Percentiles rank a stretch among this genome's conserved stretches.
Evolutionary conservation across 2,329 filamentous ascomycete genomes (phyloP).

Genomic region (Macrophomina pseudophaseolina): DNA sequence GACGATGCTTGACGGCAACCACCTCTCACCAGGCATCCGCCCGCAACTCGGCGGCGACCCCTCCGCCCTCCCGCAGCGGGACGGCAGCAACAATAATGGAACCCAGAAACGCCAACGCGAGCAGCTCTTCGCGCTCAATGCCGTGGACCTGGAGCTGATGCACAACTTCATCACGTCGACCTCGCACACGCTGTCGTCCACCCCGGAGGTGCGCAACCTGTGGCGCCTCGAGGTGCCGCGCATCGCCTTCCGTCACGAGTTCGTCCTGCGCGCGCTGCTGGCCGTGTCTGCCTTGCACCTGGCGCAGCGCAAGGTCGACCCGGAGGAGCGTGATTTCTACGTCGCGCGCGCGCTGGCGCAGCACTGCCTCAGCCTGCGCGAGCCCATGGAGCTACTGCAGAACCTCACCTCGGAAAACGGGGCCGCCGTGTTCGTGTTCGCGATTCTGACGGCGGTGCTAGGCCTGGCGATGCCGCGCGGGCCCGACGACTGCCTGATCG

Average conservation of each 20-base stretch:
- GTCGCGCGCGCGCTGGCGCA: not conserved
- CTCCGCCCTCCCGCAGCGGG: too few relatives aligned
- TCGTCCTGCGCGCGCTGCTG: slow-evolving; percentile 50
- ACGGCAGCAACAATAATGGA: too few relatives aligned
- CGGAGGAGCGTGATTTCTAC: slow-evolving; percentile 12
- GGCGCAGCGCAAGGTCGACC: slow-evolving; percentile 38
- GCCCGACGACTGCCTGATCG: slow-evolving; percentile 16
- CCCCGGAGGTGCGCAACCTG: slow-evolving; percentile 32
- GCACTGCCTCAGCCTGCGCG: slow-evolving; percentile 5
- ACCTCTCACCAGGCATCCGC: slow-evolving; percentile 26
- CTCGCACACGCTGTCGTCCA: slow-evolving; percentile 33
- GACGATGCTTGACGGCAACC: not conserved
- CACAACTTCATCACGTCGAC: slow-evolving; percentile 41
- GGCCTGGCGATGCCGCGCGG: slow-evolving; percentile 2
- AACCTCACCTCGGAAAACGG: slow-evolving; percentile 6
- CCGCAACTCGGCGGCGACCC: slow-evolving; percentile 29
- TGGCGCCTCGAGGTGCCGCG: slow-evolving; percentile 35
- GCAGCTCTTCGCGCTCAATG: too few relatives aligned
- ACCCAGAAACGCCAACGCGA: too few relatives aligned
- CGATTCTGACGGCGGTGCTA: slow-evolving; percentile 4
- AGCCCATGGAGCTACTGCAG: slow-evolving; percentile 11
- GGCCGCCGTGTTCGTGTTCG: slow-evolving; percentile 7
- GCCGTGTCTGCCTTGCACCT: slow-evolving; percentile 53
- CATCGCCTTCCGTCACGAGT: slow-evolving; percentile 48
- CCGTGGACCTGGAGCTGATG: slow-evolving; percentile 36